Evolutionary conservation across 257 asterid species (phyloP), one percentile per base, ranked within the genome.

Genomic region (Lycium barbarum): DNA sequence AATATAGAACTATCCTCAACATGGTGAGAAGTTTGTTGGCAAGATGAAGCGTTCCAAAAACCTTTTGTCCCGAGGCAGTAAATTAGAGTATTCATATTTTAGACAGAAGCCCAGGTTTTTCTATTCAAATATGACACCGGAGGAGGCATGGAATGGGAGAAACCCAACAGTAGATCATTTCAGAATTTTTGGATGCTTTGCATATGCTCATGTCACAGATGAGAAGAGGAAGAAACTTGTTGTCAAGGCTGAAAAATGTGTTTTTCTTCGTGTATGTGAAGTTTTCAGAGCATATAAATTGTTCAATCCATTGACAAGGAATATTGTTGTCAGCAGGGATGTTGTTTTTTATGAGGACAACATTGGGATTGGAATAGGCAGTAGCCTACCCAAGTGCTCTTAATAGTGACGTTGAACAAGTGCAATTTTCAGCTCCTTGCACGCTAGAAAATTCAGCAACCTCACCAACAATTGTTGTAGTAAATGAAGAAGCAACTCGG

Each of bases 1-100:
- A 58, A 80, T n/a, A 55, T 15, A 80, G 53, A 79, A 79, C 84
- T 18, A 61, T 81, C 43, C 84, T 81, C 57, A 81, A 61, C n/a
- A 81, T 61, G 73, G 35, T 43, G 7, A 3, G 59, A 40, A 73
- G 81, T 11, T 73, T 73, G 59, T 0, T 73, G 12, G 76, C 84
- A 61, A 81, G 62, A 10, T 49, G 57, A 51, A 51, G 57, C 14
- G 11, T 53, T 53, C 15, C 15, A 53, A 53, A 53, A 53, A 10
- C 2, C 61, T 58, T 9, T 1, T 33, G 76, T 57, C 58, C 54
- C 7, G 22, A 81, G 20, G 58, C 20, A 0, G 59, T 81, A 12
- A 59, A 81, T 17, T 81, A 15, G 76, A 61, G 61, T 6, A 61
- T 43, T 6, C 84, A 81, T 58, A 5, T 81, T 5, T 6, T 81